Base-by-base conservation (phyloP, 1,284 basidiomycete genomes). In the Boletus calvinii region DNA sequence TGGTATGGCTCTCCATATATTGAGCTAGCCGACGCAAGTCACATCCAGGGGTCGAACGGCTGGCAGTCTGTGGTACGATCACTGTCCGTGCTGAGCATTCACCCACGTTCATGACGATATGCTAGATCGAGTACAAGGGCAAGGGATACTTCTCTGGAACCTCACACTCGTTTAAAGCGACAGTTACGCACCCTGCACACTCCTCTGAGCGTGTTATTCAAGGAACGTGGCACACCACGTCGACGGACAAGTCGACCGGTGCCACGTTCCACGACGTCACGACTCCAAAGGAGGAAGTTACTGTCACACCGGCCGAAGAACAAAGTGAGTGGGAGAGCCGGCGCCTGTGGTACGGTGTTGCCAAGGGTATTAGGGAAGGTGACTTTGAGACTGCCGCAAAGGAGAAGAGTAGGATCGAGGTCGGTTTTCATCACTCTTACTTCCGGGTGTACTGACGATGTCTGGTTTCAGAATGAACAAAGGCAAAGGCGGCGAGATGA, bases 131-230 rank as follows among this genome's bases (percentile, higher is more conserved):
- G 62, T 98, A 97, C 81, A 91, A 93, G 64, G 96, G 95, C 72
- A 94, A 93, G 65, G 96, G 92, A 32, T 98, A 95, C 76, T 94
- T 98, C 67, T 84, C 85, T 29, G 94, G 95, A 59, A 97, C 95
- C 72, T 84, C 92, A 3, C 96, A 99, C 74, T 80, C 85, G 10
- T 97, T 92, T 84, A 96, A 94, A 72, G 93, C 96, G 5, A 77
- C 78, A 12, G 70, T 96, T 31, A 72, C 78, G 1, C 70, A 77
- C 29, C 73, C 78, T 18, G 62, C 52, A 12, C 59, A 58, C 9
- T 46, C 52, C 29, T 53, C 62, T 17, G 62, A 63, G 36, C 79
- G 84, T 67, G 77, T 85, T 18, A 79, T 92, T 56, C 92, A 97
- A 68, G 96, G 96, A 37, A 84, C 87, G 40, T 99, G 96, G 96